Percentiles rank a stretch among this genome's conserved stretches.
Evolutionary conservation across 192 early-diverging fungal genomes (phyloP).

Genomic region (Geranomyces variabilis): DNA sequence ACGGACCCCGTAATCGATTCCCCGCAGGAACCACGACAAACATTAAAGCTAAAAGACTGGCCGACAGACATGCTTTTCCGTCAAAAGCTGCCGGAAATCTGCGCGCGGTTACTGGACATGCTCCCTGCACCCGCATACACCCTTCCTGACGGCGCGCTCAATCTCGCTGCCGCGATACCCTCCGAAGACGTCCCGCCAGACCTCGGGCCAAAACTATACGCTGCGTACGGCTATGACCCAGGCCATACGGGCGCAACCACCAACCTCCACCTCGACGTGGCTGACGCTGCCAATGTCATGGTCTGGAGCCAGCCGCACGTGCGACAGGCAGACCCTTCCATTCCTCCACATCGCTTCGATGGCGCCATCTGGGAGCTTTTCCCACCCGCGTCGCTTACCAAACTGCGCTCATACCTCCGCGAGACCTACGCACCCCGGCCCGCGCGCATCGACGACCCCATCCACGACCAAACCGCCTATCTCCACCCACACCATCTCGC

Average conservation of each 20-base stretch:
- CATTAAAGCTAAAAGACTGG: constrained; percentile 58
- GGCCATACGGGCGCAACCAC: constrained; percentile 66
- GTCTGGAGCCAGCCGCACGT: constrained; percentile 39
- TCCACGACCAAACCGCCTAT: constrained; percentile 72
- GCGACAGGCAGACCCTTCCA: neutral
- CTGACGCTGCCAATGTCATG: constrained; percentile 82
- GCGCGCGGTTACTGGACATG: constrained; percentile 55
- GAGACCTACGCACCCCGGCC: neutral
- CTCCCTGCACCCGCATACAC: constrained; percentile 64
- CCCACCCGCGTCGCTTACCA: constrained; percentile 19
- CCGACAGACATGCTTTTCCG: constrained; percentile 64
- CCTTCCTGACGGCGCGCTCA: constrained; percentile 52
- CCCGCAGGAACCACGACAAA: neutral
- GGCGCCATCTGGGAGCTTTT: constrained; percentile 36
- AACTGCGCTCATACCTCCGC: constrained; percentile 12
- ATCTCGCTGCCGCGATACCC: constrained; percentile 64
- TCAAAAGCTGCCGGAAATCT: constrained; percentile 55
- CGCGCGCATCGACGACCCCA: constrained; percentile 47
- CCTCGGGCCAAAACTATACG: constrained; percentile 78
- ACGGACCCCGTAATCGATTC: neutral
- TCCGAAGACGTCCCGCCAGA: constrained; percentile 61
- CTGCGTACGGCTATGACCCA: constrained; percentile 61
- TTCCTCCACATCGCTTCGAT: neutral
- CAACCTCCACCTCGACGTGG: constrained; percentile 76
- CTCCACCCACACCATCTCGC: constrained; percentile 50